phyloP scores from a whole-genome alignment of 108 stramenopile genomes.

The Pseudonitzschia pungens region DNA sequence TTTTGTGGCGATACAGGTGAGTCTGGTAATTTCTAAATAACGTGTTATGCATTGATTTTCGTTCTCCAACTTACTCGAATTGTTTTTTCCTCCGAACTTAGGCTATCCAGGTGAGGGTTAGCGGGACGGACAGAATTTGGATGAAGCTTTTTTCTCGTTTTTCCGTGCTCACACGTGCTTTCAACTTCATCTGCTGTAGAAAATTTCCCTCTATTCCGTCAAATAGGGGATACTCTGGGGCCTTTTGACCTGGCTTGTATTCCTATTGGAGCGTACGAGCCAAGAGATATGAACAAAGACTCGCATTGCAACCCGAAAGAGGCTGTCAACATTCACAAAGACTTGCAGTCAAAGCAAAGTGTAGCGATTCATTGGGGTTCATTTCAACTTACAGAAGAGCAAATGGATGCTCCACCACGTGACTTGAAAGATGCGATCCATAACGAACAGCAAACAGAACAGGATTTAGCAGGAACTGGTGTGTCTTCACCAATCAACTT shows the following conservation, averaged over 20 bases:
- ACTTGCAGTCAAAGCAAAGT: conserved; percentile 49
- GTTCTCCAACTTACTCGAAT: no score
- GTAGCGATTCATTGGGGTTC: conserved; percentile 94
- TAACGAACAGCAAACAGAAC: conserved; percentile 4
- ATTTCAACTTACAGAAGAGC: conserved; percentile 82
- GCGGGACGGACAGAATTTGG: no score
- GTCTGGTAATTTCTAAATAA: background rate
- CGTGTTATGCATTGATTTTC: no score
- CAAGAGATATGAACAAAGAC: conserved; percentile 84
- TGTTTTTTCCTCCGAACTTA: no score
- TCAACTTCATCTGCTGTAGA: no score
- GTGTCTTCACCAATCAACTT: background rate
- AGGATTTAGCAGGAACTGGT: background rate
- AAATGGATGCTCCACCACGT: conserved; percentile 60
- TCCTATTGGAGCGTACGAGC: conserved; percentile 95
- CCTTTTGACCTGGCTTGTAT: conserved; percentile 88
- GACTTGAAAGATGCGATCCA: conserved; percentile 30
- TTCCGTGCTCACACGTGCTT: conserved; percentile 14
- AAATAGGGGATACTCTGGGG: conserved; percentile 80
- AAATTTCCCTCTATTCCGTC: conserved; percentile 79
- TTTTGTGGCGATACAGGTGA: conserved; percentile 38
- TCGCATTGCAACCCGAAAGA: conserved; percentile 86
- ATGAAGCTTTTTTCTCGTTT: conserved; percentile 32
- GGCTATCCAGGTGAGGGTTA: no score
- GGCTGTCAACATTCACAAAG: conserved; percentile 81